phyloP scores from a whole-genome alignment of 352 stramenopile species.

The Hyaloperonospora brassicae region DNA sequence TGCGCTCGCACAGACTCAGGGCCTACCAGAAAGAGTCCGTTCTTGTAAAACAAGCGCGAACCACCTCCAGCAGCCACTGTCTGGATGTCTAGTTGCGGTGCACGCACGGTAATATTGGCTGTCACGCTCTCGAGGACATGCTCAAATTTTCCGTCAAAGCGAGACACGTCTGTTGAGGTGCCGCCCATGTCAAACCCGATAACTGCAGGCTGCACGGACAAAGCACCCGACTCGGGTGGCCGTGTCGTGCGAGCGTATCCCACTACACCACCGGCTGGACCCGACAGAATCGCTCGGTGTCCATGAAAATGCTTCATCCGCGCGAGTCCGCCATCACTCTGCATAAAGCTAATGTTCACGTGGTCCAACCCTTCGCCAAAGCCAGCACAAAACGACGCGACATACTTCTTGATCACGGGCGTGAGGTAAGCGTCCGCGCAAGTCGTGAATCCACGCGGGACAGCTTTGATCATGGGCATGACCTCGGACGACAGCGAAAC shows the following conservation, averaged over 20 bases:
- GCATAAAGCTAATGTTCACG: slow-evolving; percentile 97
- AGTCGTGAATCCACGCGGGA: slow-evolving; percentile 94
- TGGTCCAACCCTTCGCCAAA: slow-evolving; percentile 89
- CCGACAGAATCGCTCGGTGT: slow-evolving; percentile 90
- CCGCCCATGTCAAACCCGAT: slow-evolving; percentile 99
- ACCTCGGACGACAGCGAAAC: slow-evolving; percentile 87
- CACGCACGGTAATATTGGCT: slow-evolving; percentile 95
- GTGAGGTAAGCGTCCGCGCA: slow-evolving; percentile 97
- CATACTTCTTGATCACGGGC: slow-evolving; percentile 95
- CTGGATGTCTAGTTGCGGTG: slow-evolving; percentile 98
- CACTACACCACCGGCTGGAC: slow-evolving; percentile 91
- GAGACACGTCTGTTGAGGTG: slow-evolving; percentile 96
- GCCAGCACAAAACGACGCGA: slow-evolving; percentile 93
- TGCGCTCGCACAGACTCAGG: slow-evolving; percentile 95
- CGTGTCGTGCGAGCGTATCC: slow-evolving; percentile 94
- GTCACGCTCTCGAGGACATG: slow-evolving; percentile 98
- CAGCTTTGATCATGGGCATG: slow-evolving; percentile 98
- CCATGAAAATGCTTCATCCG: slow-evolving; percentile 91
- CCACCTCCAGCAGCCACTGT: slow-evolving; percentile 97
- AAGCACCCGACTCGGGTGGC: slow-evolving; percentile 28
- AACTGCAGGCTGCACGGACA: slow-evolving; percentile 29
- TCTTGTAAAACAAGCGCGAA: slow-evolving; percentile 94
- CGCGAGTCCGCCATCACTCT: slow-evolving; percentile 96
- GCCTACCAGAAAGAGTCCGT: slow-evolving; percentile 95
- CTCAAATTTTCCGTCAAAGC: slow-evolving; percentile 95